A percentile compares a stretch with the other conserved stretches of the same genome.
These are phyloP conservation scores for Neurospora terricola DNA, from an alignment of 495 filamentous ascomycete species.

Conservation along the genomic window DNA sequence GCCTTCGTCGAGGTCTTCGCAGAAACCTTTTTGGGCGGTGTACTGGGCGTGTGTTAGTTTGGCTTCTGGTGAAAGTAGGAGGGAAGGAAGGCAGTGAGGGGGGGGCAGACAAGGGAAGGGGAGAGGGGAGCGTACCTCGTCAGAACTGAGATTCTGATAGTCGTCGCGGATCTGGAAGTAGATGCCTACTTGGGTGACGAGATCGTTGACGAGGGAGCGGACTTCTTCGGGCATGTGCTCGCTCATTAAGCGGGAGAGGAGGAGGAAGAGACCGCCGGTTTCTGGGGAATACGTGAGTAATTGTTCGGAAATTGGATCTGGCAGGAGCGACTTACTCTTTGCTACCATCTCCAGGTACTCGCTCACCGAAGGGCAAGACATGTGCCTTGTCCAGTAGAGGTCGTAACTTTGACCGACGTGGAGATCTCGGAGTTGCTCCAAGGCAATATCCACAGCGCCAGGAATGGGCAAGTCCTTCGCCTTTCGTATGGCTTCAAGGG, in stretches of 20 bases:
- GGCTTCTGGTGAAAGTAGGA: too few relatives aligned
- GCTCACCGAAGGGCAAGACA: slow-evolving; percentile 71
- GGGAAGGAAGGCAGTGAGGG: too few relatives aligned
- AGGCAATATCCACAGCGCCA: slow-evolving; percentile 56
- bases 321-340: slow-evolving; percentile 38
- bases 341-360: slow-evolving; percentile 90
- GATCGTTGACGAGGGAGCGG: slow-evolving; percentile 29
- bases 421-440: slow-evolving; percentile 70
- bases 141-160: slow-evolving; percentile 59
- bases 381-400: slow-evolving; percentile 74
- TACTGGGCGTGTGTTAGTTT: slow-evolving; percentile 18
- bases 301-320: neutral
- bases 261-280: slow-evolving; percentile 76
- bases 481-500: slow-evolving; percentile 67
- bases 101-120: too few relatives aligned
- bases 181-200: slow-evolving; percentile 69
- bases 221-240: slow-evolving; percentile 54
- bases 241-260: slow-evolving; percentile 78
- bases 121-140: neutral
- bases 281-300: slow-evolving; percentile 19
- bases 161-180: slow-evolving; percentile 87
- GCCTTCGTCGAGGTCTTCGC: slow-evolving; percentile 49
- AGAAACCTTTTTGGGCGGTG: slow-evolving; percentile 43
- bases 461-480: slow-evolving; percentile 54
- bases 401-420: slow-evolving; percentile 86